Conservation (phyloP, 768 basidiomycete species). For the Pleurotus tuber-regium region DNA sequence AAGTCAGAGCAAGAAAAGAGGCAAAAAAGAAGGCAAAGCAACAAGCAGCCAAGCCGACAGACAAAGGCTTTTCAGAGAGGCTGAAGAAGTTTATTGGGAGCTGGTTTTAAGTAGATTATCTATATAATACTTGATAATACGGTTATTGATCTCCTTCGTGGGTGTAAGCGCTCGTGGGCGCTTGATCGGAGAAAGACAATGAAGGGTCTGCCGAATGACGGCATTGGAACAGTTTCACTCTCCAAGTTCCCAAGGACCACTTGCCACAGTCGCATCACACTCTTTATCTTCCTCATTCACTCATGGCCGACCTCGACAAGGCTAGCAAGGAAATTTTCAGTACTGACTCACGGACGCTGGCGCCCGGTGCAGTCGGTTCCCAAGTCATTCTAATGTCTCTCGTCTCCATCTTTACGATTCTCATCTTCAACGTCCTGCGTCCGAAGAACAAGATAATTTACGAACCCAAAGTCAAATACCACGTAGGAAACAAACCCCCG, state of each 20-base stretch:
- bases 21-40: slow-evolving; percentile 5
- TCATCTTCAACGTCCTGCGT: slow-evolving; percentile 77
- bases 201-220: background rate
- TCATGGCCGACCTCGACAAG: slow-evolving; percentile 36
- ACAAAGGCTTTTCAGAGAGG: background rate
- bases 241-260: background rate
- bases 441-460: slow-evolving; percentile 85
- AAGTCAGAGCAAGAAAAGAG: background rate
- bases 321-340: slow-evolving; percentile 36
- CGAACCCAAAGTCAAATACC: slow-evolving; percentile 84
- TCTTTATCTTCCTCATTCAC: slow-evolving; percentile 10
- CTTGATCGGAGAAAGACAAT: background rate
- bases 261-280: background rate
- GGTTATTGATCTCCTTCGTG: too few relatives aligned
- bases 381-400: slow-evolving; percentile 73
- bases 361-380: slow-evolving; percentile 76
- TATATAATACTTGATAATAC: background rate
- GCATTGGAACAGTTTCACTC: slow-evolving; percentile 2
- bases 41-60: background rate
- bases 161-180: too few relatives aligned
- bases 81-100: slow-evolving; percentile 4
- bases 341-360: slow-evolving; percentile 58
- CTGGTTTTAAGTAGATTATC: slow-evolving; percentile 1
- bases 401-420: slow-evolving; percentile 62
- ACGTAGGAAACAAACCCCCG: slow-evolving; percentile 62